These are phyloP conservation scores for Marasmius fiardii DNA, from an alignment of 1,284 basidiomycete species.

Conservation along the genomic window DNA sequence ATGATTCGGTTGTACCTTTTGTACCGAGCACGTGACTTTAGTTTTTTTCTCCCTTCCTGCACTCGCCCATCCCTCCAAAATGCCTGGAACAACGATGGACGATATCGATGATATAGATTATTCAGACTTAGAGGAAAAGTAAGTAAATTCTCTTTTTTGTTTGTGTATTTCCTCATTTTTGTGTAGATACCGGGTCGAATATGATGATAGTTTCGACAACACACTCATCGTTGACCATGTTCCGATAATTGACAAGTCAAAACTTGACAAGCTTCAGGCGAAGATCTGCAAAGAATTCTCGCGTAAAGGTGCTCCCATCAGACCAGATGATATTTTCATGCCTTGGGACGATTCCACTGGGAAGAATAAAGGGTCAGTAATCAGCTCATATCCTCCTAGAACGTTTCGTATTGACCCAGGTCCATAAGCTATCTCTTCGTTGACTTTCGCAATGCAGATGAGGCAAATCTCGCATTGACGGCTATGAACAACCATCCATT, in stretches of 20 bases:
- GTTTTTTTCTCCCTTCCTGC: neutral
- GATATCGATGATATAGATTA: slow-evolving; percentile 83
- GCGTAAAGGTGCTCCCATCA: slow-evolving; percentile 76
- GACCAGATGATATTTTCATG: slow-evolving; percentile 74
- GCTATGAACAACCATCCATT: slow-evolving; percentile 87
- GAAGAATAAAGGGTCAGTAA: slow-evolving; percentile 83
- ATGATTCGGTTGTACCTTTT: too few species aligned
- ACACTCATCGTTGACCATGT: slow-evolving; percentile 85
- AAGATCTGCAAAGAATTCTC: slow-evolving; percentile 84
- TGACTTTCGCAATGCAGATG: slow-evolving; percentile 79
- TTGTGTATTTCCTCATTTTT: neutral
- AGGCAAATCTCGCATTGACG: slow-evolving; percentile 80
- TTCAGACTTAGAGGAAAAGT: slow-evolving; percentile 94
- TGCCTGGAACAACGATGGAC: slow-evolving; percentile 29
- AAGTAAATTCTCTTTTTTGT: slow-evolving; percentile 21
- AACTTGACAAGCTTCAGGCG: slow-evolving; percentile 72
- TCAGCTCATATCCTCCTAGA: neutral
- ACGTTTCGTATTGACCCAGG: slow-evolving; percentile 7
- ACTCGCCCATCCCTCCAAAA: slow-evolving; percentile 22
- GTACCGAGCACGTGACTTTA: neutral
- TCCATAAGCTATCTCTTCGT: slow-evolving; percentile 79
- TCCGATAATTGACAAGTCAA: slow-evolving; percentile 81
- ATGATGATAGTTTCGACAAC: slow-evolving; percentile 84
- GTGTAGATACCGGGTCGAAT: slow-evolving; percentile 75
- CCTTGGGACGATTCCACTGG: slow-evolving; percentile 80